Evolutionary conservation across 805 yeast genomes (phyloP), one percentile per base, ranked within the genome.

Genomic region (Starmera quercuum): DNA sequence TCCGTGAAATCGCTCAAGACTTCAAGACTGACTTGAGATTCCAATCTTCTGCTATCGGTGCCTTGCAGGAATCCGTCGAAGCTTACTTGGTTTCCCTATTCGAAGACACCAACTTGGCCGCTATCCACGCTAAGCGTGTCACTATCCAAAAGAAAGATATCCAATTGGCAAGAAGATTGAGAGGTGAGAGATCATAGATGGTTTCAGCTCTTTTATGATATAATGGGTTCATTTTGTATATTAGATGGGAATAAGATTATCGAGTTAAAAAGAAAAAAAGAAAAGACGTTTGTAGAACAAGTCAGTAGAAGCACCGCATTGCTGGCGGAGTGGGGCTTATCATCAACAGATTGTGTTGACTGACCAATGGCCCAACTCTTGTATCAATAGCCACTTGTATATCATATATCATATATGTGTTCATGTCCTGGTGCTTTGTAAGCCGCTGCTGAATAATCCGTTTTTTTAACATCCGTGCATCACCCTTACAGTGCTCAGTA

Each of bases 111-210:
- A 90, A 88, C 74, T 76, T 90, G 72, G 92, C 97, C 71, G 97
- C 97, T 47, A 85, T 87, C 51, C 98, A 90, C 68, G 98, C 97
- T 57, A 90, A 92, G 80, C 83, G 98, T 71, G 97, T 90, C 53
- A 90, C 98, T 47, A 86, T 90, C 59, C 95, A 86, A 76, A 90
- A 87, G 85, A 88, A 88, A 72, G 98, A 90, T 66, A 85, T 90
- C 63, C 95, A 88, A 62, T 75, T 90, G 61, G 98, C 97, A 50
- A 83, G 97, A 73, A 83, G 97, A 74, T 78, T 90, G 63, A 82
- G 97, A 71, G 97, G 97, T 67, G 95, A 83, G 73, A 81, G 92
- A 80, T 75, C 90, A 50, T 83, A 77, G 60, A 41, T 44, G 31
- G 30, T 25, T 49, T 3, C 18, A 33, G 19, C 33, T 34, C 18